A percentile compares a stretch with the other conserved stretches of the same genome.
These are phyloP conservation scores for Leptographium wingfieldii DNA, from an alignment of 2,329 filamentous ascomycete genomes.

Conservation along the genomic window DNA sequence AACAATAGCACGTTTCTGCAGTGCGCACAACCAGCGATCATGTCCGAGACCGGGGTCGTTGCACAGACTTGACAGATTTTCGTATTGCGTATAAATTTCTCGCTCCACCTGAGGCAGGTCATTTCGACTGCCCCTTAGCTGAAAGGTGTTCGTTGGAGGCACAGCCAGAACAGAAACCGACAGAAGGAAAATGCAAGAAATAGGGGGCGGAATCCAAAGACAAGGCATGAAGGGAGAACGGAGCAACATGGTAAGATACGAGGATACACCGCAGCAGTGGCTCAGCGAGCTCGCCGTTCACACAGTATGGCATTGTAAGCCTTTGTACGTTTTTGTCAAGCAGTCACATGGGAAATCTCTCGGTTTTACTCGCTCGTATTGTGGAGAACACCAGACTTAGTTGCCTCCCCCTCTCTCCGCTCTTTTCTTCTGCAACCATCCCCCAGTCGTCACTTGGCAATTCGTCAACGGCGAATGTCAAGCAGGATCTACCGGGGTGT, in stretches of 20 bases:
- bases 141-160: not conserved
- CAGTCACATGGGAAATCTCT: slow-evolving; percentile 1
- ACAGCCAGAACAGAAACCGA: not conserved
- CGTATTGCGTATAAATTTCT: not conserved
- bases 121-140: not conserved
- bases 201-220: no score
- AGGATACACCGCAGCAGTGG: no score
- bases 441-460: not conserved
- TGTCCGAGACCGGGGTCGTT: not conserved
- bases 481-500: not conserved
- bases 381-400: not conserved
- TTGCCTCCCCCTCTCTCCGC: not conserved
- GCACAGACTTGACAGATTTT: not conserved
- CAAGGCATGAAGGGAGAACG: no score
- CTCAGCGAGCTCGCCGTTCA: not conserved
- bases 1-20: not conserved
- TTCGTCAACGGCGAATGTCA: not conserved
- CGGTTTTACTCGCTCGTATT: not conserved
- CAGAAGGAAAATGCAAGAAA: no score
- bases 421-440: not conserved
- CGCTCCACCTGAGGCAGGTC: not conserved
- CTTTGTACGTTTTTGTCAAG: not conserved
- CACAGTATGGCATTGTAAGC: not conserved
- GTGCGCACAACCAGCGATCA: not conserved
- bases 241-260: no score